Percentiles rank a stretch among this genome's conserved stretches.
phyloP scores from a whole-genome alignment of 352 stramenopile genomes.

The Globisporangium middletonii region DNA sequence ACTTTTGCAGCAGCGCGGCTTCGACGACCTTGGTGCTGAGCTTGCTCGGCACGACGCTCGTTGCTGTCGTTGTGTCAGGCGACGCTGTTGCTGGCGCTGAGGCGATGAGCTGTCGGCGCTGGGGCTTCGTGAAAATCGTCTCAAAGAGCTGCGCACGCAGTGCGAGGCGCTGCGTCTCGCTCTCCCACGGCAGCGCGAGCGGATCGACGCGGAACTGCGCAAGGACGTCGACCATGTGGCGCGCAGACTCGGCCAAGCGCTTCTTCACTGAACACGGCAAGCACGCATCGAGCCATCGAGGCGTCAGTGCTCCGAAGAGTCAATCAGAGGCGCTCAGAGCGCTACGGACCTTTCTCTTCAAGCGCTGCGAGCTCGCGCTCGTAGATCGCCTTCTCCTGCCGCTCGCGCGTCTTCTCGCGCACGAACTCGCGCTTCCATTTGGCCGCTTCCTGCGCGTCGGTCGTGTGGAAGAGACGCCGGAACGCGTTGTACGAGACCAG shows the following conservation, averaged over 20 bases:
- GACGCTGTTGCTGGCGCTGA: constrained; percentile 5
- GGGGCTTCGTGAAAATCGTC: constrained; percentile 55
- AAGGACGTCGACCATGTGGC: constrained; percentile 65
- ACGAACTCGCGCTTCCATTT: constrained; percentile 71
- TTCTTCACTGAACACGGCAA: constrained; percentile 36
- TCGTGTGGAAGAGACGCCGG: constrained; percentile 54
- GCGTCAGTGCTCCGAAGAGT: not conserved
- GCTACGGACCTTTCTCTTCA: constrained; percentile 53
- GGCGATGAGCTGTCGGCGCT: constrained; percentile 24
- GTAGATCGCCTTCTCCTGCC: constrained; percentile 71
- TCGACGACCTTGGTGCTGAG: constrained; percentile 42
- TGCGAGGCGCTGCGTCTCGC: constrained; percentile 34
- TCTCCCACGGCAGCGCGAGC: constrained; percentile 50
- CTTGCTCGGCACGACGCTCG: constrained; percentile 24
- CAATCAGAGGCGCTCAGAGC: not conserved
- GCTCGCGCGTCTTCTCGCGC: constrained; percentile 39
- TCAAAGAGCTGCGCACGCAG: constrained; percentile 48
- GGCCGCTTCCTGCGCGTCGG: constrained; percentile 33
- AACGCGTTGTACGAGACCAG: constrained; percentile 63
- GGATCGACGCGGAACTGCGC: constrained; percentile 49
- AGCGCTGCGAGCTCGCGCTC: constrained; percentile 49
- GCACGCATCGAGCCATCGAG: not conserved
- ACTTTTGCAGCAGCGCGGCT: constrained; percentile 68
- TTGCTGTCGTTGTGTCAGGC: not conserved
- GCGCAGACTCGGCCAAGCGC: constrained; percentile 62